A percentile compares a stretch with the other conserved stretches of the same genome.
phyloP scores from a whole-genome alignment of 164 flowering plant genomes.

The Dillenia suffruticosa region DNA sequence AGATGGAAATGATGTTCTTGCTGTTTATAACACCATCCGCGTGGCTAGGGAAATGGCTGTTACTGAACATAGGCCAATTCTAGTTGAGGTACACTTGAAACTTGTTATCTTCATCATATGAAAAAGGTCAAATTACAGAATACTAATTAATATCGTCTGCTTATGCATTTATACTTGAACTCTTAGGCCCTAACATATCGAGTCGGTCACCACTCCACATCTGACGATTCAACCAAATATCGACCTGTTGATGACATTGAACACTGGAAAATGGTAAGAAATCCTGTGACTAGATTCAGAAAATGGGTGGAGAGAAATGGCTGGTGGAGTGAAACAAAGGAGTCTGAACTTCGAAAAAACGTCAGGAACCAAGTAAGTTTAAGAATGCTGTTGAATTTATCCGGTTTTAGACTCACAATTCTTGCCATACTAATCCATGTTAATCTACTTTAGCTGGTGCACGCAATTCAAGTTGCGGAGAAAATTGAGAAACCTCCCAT shows the following conservation, averaged over 20 bases:
- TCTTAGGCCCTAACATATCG: slow-evolving; percentile 82
- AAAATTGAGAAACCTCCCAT: slow-evolving; percentile 51
- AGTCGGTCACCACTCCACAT: slow-evolving; percentile 91
- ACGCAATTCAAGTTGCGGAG: slow-evolving; percentile 64
- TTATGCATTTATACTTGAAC: background rate
- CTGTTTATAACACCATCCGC: slow-evolving; percentile 61
- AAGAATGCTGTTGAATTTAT: background rate
- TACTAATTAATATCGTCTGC: too few relatives aligned
- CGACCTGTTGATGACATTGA: slow-evolving; percentile 75
- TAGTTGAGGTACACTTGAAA: slow-evolving; percentile 58
- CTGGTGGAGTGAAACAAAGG: slow-evolving; percentile 74
- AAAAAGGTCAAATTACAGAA: too few relatives aligned
- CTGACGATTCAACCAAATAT: slow-evolving; percentile 95
- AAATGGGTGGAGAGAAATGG: slow-evolving; percentile 78
- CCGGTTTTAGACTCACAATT: background rate
- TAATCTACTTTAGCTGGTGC: slow-evolving; percentile 32
- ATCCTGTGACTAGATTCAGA: slow-evolving; percentile 64
- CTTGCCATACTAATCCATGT: background rate
- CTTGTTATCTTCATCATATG: background rate
- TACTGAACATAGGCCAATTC: slow-evolving; percentile 57
- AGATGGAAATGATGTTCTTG: slow-evolving; percentile 94
- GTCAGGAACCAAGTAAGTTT: slow-evolving; percentile 59
- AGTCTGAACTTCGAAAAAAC: slow-evolving; percentile 48
- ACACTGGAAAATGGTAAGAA: slow-evolving; percentile 57
- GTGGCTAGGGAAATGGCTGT: slow-evolving; percentile 85